Base-by-base conservation (phyloP, 148 eudicot species). In the Rhododendron griersonianum region DNA sequence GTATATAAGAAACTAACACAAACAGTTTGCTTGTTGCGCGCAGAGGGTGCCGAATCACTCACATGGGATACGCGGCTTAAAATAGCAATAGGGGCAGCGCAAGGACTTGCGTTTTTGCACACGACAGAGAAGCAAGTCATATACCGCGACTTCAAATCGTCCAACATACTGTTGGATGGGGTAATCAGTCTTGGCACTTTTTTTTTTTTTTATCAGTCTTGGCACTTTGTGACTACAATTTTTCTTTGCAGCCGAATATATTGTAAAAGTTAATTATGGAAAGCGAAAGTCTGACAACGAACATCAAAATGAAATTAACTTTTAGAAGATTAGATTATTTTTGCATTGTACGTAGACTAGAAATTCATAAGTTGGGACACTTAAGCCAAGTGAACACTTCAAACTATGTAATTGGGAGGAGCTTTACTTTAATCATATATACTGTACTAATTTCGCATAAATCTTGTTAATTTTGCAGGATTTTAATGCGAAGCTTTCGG, bases 71-170 rank as follows among this genome's bases (percentile, higher is more conserved):
- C 80, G 48, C 81, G 99, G 86, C 87, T 95, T 7, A 93, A 86
- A 84, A 95, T 96, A 82, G 98, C 95, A 4, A 87, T 87, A 81
- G 99, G 93, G 59, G 99, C 99, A 78, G 98, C 99, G 51, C 75
- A 90, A 48, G 99, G 99, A 11, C 98, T 96, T 28, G 90, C 86
- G 48, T 94, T 94, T 85, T 80, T 96, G 86, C 99, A 95, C 83
- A 89, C 94, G 11, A 93, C 97, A 2, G 98, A 93, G 83, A 96
- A 96, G 76, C 91, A 84, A 51, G 99, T 95, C 74, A 96, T 96
- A 23, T 96, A 94, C 84, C 90, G 99, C 1, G 98, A 96, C 81
- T 96, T 96, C n/a, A 96, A 96, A 67, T 90, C 98, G 18, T 89
- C 96, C n/a, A 96, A 96, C 81, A 94, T 96, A 23, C 87, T 96